Percentiles rank a stretch among this genome's conserved stretches.
These are phyloP conservation scores for Kwoniella mangroviensis DNA, from an alignment of 768 basidiomycete species.

Conservation along the genomic window DNA sequence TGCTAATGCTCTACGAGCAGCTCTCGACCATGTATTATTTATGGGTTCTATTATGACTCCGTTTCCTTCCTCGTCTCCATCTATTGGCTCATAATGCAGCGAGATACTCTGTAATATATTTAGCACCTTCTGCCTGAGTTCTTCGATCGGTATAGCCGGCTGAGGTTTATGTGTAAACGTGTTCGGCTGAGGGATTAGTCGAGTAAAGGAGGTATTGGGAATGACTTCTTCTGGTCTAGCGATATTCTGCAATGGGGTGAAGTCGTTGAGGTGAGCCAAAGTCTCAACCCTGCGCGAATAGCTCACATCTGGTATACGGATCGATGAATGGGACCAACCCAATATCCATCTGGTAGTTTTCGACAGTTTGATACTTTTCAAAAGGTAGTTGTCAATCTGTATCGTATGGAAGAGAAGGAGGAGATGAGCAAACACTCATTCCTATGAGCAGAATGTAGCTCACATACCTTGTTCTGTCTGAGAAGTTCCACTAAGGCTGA, in stretches of 20 bases:
- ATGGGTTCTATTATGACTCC: slow-evolving; percentile 27
- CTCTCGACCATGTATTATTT: slow-evolving; percentile 47
- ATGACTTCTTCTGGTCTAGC: slow-evolving; percentile 32
- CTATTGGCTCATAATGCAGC: neutral
- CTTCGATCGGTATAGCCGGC: slow-evolving; percentile 16
- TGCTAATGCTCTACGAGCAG: slow-evolving; percentile 38
- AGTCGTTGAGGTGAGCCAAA: no score
- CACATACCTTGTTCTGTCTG: slow-evolving; percentile 61
- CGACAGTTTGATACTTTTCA: slow-evolving; percentile 83
- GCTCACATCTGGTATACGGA: slow-evolving; percentile 77
- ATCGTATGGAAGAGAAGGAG: neutral
- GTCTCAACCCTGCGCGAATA: no score
- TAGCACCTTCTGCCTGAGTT: slow-evolving; percentile 18
- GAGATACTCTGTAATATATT: slow-evolving; percentile 17
- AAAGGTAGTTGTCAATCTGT: slow-evolving; percentile 83
- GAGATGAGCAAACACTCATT: no score
- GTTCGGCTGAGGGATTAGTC: slow-evolving; percentile 35
- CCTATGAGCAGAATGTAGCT: no score
- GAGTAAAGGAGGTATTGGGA: slow-evolving; percentile 41
- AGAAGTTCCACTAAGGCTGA: slow-evolving; percentile 66
- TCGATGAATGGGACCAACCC: slow-evolving; percentile 76
- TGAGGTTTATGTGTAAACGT: slow-evolving; percentile 20
- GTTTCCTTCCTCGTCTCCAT: neutral
- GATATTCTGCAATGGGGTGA: slow-evolving; percentile 28
- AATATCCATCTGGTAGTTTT: slow-evolving; percentile 90